These are phyloP conservation scores for Aphanocladium album DNA, from an alignment of 2,329 filamentous ascomycete genomes.

Conservation along the genomic window DNA sequence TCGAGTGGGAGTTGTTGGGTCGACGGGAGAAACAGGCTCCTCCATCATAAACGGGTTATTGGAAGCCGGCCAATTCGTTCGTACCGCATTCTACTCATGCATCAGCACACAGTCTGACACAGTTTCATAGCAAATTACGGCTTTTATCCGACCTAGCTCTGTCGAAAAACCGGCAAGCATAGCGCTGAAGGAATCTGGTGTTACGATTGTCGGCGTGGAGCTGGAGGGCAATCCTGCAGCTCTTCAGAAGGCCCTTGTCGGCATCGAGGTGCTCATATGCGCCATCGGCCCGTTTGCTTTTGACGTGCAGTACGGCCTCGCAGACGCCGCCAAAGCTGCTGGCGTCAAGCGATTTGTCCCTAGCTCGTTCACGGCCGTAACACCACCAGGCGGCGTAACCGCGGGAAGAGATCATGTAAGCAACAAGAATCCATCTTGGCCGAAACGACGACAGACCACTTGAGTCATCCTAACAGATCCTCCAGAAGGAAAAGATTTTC, in stretches of 20 bases:
- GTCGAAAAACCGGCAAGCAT: neutral
- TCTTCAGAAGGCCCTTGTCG: constrained; percentile 31
- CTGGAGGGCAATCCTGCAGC: constrained; percentile 27
- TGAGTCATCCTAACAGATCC: neutral
- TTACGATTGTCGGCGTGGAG: constrained; percentile 27
- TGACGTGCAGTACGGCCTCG: constrained; percentile 40
- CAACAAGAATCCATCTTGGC: neutral
- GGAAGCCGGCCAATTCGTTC: neutral
- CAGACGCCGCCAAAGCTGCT: constrained; percentile 42
- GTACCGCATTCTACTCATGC: constrained; percentile 22
- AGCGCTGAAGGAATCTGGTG: neutral
- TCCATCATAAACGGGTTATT: constrained; percentile 36
- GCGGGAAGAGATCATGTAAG: constrained; percentile 19
- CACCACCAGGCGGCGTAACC: constrained; percentile 32
- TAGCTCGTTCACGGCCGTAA: constrained; percentile 42
- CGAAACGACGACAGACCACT: too few relatives aligned
- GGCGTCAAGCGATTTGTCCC: constrained; percentile 49
- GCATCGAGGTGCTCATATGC: constrained; percentile 38
- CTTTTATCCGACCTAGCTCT: neutral
- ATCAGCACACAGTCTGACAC: constrained; percentile 33
- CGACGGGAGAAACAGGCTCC: constrained; percentile 36
- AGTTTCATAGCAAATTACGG: neutral
- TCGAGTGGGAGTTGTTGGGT: constrained; percentile 28
- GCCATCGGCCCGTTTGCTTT: constrained; percentile 31
- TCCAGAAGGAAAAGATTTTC: constrained; percentile 44